These are phyloP conservation scores for Daldinia caldariorum DNA, from an alignment of 495 filamentous ascomycete species.

Conservation along the genomic window DNA sequence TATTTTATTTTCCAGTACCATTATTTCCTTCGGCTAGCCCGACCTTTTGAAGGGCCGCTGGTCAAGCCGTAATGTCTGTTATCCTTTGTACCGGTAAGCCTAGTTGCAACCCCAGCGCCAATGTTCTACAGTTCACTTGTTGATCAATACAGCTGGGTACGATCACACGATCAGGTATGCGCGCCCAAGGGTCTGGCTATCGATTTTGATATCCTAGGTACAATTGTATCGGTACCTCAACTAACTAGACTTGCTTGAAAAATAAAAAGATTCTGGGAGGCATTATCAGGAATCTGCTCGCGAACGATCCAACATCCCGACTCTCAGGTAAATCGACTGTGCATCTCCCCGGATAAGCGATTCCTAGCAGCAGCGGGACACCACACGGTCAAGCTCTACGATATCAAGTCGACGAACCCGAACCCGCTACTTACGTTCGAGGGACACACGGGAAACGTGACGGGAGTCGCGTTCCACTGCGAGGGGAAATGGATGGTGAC, in stretches of 20 bases:
- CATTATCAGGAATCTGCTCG: constrained; percentile 95
- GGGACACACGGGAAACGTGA: constrained; percentile 94
- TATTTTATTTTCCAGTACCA: not conserved
- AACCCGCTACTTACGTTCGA: constrained; percentile 92
- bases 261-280: constrained; percentile 88
- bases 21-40: constrained; percentile 9
- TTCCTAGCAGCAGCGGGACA: constrained; percentile 95
- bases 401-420: constrained; percentile 95
- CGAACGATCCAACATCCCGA: constrained; percentile 97
- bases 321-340: constrained; percentile 97
- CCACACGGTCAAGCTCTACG: constrained; percentile 94
- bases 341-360: constrained; percentile 97
- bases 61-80: constrained; percentile 72
- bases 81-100: constrained; percentile 85
- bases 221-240: not conserved
- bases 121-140: constrained; percentile 30
- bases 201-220: not conserved
- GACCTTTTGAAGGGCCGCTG: constrained; percentile 20
- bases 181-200: constrained; percentile 34
- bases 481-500: constrained; percentile 99
- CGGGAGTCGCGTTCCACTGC: constrained; percentile 95
- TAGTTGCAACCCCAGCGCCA: not conserved
- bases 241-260: not conserved
- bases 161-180: constrained; percentile 97
- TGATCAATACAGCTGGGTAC: constrained; percentile 80